Evolutionary conservation across 768 basidiomycete genomes (phyloP), one percentile per base, ranked within the genome.

Genomic region (Macrolepiota dolichaula): DNA sequence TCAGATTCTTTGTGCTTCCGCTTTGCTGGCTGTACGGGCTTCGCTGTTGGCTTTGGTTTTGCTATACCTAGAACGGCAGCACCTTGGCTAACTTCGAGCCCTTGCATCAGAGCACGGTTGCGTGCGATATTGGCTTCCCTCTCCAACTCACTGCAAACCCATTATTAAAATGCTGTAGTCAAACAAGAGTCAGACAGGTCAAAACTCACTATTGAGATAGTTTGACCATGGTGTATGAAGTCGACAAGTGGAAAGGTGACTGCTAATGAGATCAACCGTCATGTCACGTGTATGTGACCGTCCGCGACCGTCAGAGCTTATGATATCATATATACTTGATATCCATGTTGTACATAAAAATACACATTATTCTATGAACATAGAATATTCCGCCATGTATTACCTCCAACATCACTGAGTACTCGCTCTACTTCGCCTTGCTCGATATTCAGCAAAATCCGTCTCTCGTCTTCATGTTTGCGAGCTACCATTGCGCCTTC

Each of bases 361-460:
- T 32, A 56, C 24, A 25, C 11, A 12, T 37, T 32, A 11, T 5
- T 19, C 54, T 59, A 66, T 35, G 63, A 59, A 29, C 72, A 73
- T 61, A 84, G 68, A 11, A 81, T 73, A 69, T 77, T 88, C 74
- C 83, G 85, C 91, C 91, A 92, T 9, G 68, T 69, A 22, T 73
- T 65, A 15, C 90, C 89, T 5, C 93, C 94, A 19, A 92, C 82
- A 59, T 93, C 92, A 47, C 91, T 84, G 51, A 98, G 75, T 25
- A 93, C 90, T 57, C 92, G 80, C 73, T 95, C 92, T 0, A 96
- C 89, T 65, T 97, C 95, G 0, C 77, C 78, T 63, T 87, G 85
- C 71, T 96, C 95, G 63, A 96, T 69, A 68, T 93, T 94, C n/a
- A 96, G 75, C 62, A 93, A 73, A 0, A 96, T 78, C 66, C 85